Evolutionary conservation across 108 stramenopile genomes (phyloP).

Genomic region (Nitzschia sp.): DNA sequence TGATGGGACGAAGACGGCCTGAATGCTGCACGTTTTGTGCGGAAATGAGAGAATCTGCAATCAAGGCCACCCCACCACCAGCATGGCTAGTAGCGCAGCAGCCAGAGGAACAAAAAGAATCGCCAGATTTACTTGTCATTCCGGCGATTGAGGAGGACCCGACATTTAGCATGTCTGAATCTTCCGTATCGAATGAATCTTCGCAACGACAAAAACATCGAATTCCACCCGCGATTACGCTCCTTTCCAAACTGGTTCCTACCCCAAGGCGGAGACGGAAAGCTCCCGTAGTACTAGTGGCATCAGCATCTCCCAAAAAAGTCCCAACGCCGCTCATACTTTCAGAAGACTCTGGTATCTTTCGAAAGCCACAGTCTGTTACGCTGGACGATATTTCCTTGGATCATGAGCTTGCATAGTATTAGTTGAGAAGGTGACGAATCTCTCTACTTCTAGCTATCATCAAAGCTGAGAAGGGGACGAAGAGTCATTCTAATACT

Average conservation of each 20-base stretch:
- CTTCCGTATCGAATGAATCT: background rate
- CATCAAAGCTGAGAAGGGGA: no score
- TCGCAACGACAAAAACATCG: background rate
- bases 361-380: background rate
- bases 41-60: background rate
- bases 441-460: no score
- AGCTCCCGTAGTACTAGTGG: background rate
- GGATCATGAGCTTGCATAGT: background rate
- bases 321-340: background rate
- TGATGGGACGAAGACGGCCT: background rate
- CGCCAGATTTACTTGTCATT: no score
- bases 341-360: no score
- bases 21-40: background rate
- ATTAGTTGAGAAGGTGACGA: background rate
- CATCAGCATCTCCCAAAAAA: background rate
- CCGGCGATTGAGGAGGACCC: background rate
- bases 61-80: background rate
- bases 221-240: background rate
- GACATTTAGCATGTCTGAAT: background rate
- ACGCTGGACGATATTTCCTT: background rate
- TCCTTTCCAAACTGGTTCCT: background rate
- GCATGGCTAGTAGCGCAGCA: no score
- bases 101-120: no score
- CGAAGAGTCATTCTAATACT: no score
- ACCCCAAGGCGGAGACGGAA: background rate